Base-by-base conservation (phyloP, 345 rosid genomes). In the Rhodomyrtus tomentosa region DNA sequence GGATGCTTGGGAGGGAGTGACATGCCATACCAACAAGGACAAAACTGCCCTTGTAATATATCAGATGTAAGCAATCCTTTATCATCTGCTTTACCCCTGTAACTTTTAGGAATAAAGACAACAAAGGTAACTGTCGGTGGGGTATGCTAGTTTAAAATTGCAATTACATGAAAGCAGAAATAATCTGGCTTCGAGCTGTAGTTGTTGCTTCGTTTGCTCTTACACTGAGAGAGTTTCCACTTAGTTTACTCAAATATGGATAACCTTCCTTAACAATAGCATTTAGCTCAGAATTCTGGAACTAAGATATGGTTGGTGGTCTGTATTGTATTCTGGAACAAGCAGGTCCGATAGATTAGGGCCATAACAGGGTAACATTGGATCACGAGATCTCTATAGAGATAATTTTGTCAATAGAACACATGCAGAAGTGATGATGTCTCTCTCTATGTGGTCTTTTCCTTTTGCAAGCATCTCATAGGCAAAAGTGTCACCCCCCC, bases 1-100 rank as follows among this genome's bases (percentile, higher is more conserved):
- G 99, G 96, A 95, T 86, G 98, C 99, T 87, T 97, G 99, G 99
- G 99, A 97, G 87, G 99, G 99, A 84, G 96, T 95, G 84, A 91
- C 94, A 40, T 97, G 99, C 86, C 94, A 87, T 48, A 86, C 93
- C 80, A 92, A 91, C 92, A 87, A 91, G 85, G 85, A 90, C 72
- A 93, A 89, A 88, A 91, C 93, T 89, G 94, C 93, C 29, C 98
- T 98, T 83, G 92, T 95, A 52, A 93, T 98, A 59, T 92, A 94
- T 87, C 98, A 95, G 88, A 94, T 98, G 99, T 98, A 91, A 95
- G 96, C 55, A 82, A 81, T 58, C 84, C 20, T 51, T 40, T 62
- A 76, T 93, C 88, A 82, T 59, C 38, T 18, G 21, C 80, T 82
- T 52, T 87, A 15, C 49, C 51, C 49, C 51, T 74, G 38, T 52